Evolutionary conservation across 2,329 filamentous ascomycete species (phyloP), one percentile per base, ranked within the genome.

Genomic region (Aureobasidium sp.): DNA sequence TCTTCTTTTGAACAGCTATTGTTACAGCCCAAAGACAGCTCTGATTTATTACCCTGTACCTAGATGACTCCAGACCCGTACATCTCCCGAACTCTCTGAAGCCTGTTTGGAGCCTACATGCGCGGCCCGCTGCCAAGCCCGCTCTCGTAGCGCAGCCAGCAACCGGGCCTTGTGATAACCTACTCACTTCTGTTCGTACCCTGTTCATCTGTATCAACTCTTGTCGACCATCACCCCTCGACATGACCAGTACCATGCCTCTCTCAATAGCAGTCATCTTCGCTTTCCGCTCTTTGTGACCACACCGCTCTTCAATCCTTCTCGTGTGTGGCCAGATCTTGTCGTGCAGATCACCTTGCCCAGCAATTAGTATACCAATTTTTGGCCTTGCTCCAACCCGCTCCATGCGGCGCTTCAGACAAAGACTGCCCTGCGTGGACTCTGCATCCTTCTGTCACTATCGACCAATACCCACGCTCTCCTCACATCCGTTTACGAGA

Each of bases 261-360:
- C 31, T 1, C n/a, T 37, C 48, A 19, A 33, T 9, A 49, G 27
- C 27, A 17, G 12, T 19, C 19, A n/a, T 15, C 12, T 52, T 39
- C 48, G 9, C 17, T 31, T 5, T 17, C 22, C 14, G n/a, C 33
- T 35, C 8, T 37, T 5, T 33, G 31, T 39, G 12, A 39, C 14
- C 37, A 11, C 27, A 56, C 9, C 37, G 24, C 24, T n/a, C 9
- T 12, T 27, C 22, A 14, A 24, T n/a, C 19, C 12, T 7, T 33
- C 17, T 53, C 9, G 12, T 24, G n/a, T 37, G 11, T 17, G 7
- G n/a, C 15, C 3, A 5, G 7, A 29, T 9, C 12, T 40, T 15
- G 50, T 54, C 35, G 22, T 37, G 53, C 53, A 57, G 53, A 44
- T 47, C 52, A 49, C 29, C 31, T 19, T 52, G 48, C 48, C 48